Conservation (phyloP, 2,329 filamentous ascomycete species). For the Nannizzia gypsea region DNA sequence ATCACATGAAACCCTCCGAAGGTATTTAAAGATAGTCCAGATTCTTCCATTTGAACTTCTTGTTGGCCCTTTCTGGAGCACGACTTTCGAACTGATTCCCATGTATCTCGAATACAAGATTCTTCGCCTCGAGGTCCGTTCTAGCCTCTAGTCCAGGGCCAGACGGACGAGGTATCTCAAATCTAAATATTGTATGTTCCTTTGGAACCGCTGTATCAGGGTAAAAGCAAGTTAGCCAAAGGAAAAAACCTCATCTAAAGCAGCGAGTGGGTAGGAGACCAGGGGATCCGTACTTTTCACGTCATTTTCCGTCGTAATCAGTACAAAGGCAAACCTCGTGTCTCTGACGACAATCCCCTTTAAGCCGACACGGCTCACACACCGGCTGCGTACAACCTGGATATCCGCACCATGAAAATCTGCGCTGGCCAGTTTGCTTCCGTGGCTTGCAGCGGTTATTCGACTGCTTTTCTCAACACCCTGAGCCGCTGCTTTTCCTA, state of each 20-base stretch:
- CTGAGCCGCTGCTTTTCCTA: conserved; percentile 12
- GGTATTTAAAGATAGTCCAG: conserved; percentile 54
- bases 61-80: conserved; percentile 73
- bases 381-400: conserved; percentile 70
- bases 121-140: conserved; percentile 17
- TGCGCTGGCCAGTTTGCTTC: conserved; percentile 60
- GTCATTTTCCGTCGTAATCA: conserved; percentile 60
- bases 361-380: conserved; percentile 68
- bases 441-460: conserved; percentile 46
- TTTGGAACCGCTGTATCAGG: conserved; percentile 57
- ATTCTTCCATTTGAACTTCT: conserved; percentile 82
- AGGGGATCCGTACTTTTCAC: conserved; percentile 48
- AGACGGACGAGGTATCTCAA: conserved; percentile 49
- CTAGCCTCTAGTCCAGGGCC: background rate
- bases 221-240: conserved; percentile 6
- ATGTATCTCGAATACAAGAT: conserved; percentile 69
- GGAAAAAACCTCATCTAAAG: background rate
- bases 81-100: conserved; percentile 78
- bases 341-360: conserved; percentile 82
- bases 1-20: background rate
- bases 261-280: background rate
- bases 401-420: conserved; percentile 83
- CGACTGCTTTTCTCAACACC: conserved; percentile 12
- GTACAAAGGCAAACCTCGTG: conserved; percentile 71
- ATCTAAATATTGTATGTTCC: conserved; percentile 73